A percentile compares a stretch with the other conserved stretches of the same genome.
Conservation (phyloP, 164 flowering plant genomes). For the Warburgia ugandensis region DNA sequence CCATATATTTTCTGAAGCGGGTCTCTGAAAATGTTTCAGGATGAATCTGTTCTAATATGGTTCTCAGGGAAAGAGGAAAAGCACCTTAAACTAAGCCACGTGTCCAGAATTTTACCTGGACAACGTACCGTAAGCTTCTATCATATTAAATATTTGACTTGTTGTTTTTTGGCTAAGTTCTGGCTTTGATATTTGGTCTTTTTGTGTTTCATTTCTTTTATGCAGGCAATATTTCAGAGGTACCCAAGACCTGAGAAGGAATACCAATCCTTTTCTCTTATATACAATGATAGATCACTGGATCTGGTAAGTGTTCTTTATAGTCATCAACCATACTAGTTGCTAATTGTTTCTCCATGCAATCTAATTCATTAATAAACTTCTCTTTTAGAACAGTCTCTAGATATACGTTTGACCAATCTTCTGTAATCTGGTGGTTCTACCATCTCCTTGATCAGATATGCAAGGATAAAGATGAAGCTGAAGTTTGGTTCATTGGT, state of each 20-base stretch:
- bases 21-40: slow-evolving; percentile 41
- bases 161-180: background rate
- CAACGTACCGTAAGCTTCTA: slow-evolving; percentile 81
- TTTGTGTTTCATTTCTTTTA: slow-evolving; percentile 7
- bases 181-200: too few relatives aligned
- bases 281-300: slow-evolving; percentile 79
- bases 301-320: slow-evolving; percentile 56
- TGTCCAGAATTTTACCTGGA: slow-evolving; percentile 86
- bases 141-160: background rate
- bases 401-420: slow-evolving; percentile 1
- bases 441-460: slow-evolving; percentile 37
- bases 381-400: background rate
- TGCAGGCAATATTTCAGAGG: slow-evolving; percentile 91
- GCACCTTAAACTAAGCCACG: slow-evolving; percentile 81
- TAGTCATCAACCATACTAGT: background rate
- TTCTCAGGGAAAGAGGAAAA: slow-evolving; percentile 94
- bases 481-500: slow-evolving; percentile 99
- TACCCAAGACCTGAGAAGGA: slow-evolving; percentile 97
- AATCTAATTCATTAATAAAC: background rate
- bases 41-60: slow-evolving; percentile 89
- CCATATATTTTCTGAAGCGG: background rate
- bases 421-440: slow-evolving; percentile 6
- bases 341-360: background rate
- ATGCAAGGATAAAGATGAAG: slow-evolving; percentile 99
- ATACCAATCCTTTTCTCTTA: slow-evolving; percentile 90